Evolutionary conservation across 192 early-diverging fungal species (phyloP), one percentile per base, ranked within the genome.

Genomic region (Backusella luteola): DNA sequence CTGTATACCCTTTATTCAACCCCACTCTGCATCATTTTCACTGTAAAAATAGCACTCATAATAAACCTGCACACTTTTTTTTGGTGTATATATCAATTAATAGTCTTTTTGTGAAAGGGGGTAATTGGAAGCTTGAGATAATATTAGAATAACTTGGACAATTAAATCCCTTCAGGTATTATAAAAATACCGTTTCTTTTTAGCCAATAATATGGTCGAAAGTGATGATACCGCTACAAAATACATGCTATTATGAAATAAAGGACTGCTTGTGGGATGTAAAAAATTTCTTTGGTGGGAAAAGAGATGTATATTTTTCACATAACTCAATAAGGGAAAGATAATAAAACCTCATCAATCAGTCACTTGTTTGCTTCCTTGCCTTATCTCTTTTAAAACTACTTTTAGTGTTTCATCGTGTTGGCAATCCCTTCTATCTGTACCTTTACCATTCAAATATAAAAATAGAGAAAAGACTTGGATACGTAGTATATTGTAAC

Each of bases 21-120:
- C 34, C 23, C 68, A 23, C 68, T 38, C 35, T 38, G 35, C 68
- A 23, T 69, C 68, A 69, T 29, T 41, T 69, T 69, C 68, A 69
- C 34, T 69, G 68, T 69, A 69, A 69, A 49, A 39, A 69, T 41
- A 69, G 38, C 15, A 36, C 15, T 17, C 21, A 63, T 63, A 59
- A 59, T 59, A 63, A 63, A 63, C 29, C 23, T 63, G 12, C 56
- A 63, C 23, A 11, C 26, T 26, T 9, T 63, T 29, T 29, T 53
- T 63, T 56, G 53, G 21, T 56, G 7, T 23, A 63, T 29, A 26
- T 29, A 29, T 9, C 3, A 63, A 29, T 63, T 12, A 14, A 63
- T 26, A 21, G 29, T 39, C 23, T 23, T 59, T 32, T 59, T 29
- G 21, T 63, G 23, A 4, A 29, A 12, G 26, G 26, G 11, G 11